These are phyloP conservation scores for Violaceomyces palustris DNA, from an alignment of 1,284 basidiomycete species.

Conservation along the genomic window DNA sequence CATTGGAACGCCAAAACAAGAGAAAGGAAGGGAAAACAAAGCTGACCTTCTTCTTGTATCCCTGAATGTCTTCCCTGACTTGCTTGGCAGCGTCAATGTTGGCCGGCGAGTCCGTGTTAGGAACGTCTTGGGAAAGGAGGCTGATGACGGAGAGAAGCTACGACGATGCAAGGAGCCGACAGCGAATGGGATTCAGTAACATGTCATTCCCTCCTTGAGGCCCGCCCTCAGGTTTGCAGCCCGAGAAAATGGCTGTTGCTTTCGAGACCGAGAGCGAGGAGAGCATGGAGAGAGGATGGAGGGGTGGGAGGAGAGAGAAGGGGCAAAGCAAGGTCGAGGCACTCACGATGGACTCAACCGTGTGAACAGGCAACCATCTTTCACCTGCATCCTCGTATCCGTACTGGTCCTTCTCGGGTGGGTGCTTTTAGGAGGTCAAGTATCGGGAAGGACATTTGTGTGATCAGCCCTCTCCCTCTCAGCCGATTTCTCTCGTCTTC, in stretches of 20 bases:
- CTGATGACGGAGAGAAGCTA: conserved; percentile 95
- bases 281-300: conserved; percentile 60
- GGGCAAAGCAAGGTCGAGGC: too few relatives aligned
- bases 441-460: not conserved
- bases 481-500: too few relatives aligned
- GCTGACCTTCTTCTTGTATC: conserved; percentile 48
- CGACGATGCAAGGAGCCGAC: too few relatives aligned
- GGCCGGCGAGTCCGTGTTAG: conserved; percentile 89
- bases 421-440: conserved; percentile 63
- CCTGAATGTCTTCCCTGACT: conserved; percentile 47
- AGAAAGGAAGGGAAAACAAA: not conserved
- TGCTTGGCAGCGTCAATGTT: conserved; percentile 76
- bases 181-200: too few relatives aligned
- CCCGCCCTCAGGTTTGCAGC: too few relatives aligned
- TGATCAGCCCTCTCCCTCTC: too few relatives aligned
- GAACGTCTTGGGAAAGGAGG: conserved; percentile 82
- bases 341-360: conserved; percentile 91
- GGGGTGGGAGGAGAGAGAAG: not conserved
- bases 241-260: too few relatives aligned
- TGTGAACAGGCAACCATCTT: conserved; percentile 95
- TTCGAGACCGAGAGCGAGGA: too few relatives aligned
- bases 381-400: conserved; percentile 97
- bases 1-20: not conserved
- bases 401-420: conserved; percentile 94
- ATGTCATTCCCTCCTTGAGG: too few relatives aligned